These are phyloP conservation scores for Centaurea solstitialis DNA, from an alignment of 129 eudicot species.

Conservation along the genomic window DNA sequence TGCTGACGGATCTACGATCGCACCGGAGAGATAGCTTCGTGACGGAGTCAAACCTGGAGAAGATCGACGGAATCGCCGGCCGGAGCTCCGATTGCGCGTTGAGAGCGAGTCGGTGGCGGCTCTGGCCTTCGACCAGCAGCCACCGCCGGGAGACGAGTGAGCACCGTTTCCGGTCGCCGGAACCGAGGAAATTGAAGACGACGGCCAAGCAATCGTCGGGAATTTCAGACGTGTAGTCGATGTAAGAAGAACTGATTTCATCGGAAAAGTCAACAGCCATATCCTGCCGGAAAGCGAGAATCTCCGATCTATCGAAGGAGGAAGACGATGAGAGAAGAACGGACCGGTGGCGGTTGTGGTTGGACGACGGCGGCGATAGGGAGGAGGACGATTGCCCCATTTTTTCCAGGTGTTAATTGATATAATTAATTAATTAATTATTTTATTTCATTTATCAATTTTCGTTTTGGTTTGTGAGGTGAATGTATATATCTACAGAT, in stretches of 20 bases:
- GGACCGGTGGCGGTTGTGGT: constrained; percentile 22
- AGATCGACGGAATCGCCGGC: constrained; percentile 34
- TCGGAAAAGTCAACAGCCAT: constrained; percentile 40
- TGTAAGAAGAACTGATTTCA: constrained; percentile 24
- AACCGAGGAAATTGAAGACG: constrained; percentile 54
- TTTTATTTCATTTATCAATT: background rate
- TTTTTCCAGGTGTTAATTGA: constrained; percentile 8
- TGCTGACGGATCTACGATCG: constrained; percentile 57
- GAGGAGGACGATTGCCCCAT: constrained; percentile 56
- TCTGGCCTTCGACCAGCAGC: constrained; percentile 68
- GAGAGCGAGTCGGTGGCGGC: constrained; percentile 67
- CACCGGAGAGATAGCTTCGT: constrained; percentile 72
- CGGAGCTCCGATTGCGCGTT: constrained; percentile 52
- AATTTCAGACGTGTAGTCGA: constrained; percentile 52
- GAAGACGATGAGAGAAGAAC: constrained; percentile 13
- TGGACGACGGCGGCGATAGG: constrained; percentile 27
- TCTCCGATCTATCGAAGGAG: constrained; percentile 22
- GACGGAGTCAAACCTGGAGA: constrained; percentile 64
- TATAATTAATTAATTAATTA: background rate
- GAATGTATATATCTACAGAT: background rate
- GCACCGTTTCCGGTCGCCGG: constrained; percentile 68
- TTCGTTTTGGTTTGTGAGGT: background rate
- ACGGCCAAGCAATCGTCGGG: constrained; percentile 78
- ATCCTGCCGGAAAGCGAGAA: constrained; percentile 20
- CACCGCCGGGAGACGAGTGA: constrained; percentile 69